Base-by-base conservation (phyloP, 2,329 filamentous ascomycete genomes). In the Nigrospora sphaerica region DNA sequence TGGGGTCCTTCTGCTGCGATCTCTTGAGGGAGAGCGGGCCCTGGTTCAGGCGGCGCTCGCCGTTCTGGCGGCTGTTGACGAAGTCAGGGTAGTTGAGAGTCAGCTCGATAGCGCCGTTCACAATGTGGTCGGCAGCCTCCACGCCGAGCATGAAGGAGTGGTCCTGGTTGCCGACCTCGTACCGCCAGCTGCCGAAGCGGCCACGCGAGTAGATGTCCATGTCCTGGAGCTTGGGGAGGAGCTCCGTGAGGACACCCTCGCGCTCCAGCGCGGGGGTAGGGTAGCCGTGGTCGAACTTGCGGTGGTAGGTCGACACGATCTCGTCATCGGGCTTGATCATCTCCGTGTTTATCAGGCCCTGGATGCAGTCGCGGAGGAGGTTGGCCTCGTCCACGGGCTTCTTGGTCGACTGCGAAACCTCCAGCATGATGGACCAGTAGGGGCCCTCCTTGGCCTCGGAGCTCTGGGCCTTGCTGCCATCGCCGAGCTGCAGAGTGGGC, bases 381-480 rank as follows among this genome's bases (percentile, higher is more conserved):
- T 85, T 95, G 59, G 83, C 81, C 59, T 86, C 75, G 69, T 97
- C 83, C 32, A 97, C 91, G 35, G 90, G 88, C 81, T 98, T 98
- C 85, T 95, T 82, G 62, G 80, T 81, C 32, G 92, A 97, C 72
- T 98, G 88, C 32, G 93, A 97, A 51, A 98, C 86, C 72, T 98
- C 93, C 58, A 98, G 75, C 93, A 98, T 98, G 77, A 98, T 95
- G 54, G 92, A 97, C 93, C 93, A 98, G 83, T 98, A 98, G 37
- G 93, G 93, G 32, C 93, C 93, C 62, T 86, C 81, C 75, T 93
- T 80, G 50, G 88, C 72, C 62, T 87, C 83, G 43, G 75, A 76
- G 57, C 81, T 87, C 51, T 75, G 69, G 48, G 90, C 80, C 73
- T 89, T 88, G 69, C 83, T 86, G 66, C 93, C 93, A 60, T 96